Base-by-base conservation (phyloP, 2,329 filamentous ascomycete genomes). In the Fusarium mundagurra region DNA sequence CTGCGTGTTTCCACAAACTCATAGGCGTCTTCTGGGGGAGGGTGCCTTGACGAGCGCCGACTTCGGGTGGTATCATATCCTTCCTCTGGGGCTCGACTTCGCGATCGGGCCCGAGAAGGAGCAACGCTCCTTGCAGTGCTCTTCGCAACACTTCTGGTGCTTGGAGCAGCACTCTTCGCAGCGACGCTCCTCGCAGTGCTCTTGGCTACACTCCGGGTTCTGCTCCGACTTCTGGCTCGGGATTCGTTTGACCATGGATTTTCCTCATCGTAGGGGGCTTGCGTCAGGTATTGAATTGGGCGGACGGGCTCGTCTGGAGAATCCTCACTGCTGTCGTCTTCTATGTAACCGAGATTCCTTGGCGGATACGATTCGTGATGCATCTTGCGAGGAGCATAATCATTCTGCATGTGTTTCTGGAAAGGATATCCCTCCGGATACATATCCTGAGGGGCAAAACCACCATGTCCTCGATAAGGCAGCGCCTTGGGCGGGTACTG, bases 41-140 rank as follows among this genome's bases (percentile, higher is more conserved):
- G 82, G 34, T 83, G 81, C 20, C 83, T 83, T 18, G 83, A 82
- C 4, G 82, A 81, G 53, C 82, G 81, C 14, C 84, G 84, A 66
- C 85, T 85, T 17, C 84, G 81, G 16, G 68, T 72, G 27, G 77
- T 77, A 57, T 87, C 86, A 51, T 81, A 80, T 11, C 80, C 72
- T 39, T 78, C 76, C 33, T 77, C 76, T 13, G 73, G 74, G 43
- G 68, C 68, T 44, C 71, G 82, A 76, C 65, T 85, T 79, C 8
- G 81, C 77, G 64, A 71, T 22, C 44, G 64, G 57, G 61, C 73
- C 60, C 64, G 72, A 58, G 72, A 74, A 27, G 59, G 71, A 39
- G 74, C 75, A 16, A 69, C 73, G 31, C 76, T 78, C 54, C 72
- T 77, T 12, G 74, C 60, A 27, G 72, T 76, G 36, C 73, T 78